Percentiles rank a stretch among this genome's conserved stretches.
Conservation (phyloP, 2,329 filamentous ascomycete species). For the Xenoacremonium recifei region DNA sequence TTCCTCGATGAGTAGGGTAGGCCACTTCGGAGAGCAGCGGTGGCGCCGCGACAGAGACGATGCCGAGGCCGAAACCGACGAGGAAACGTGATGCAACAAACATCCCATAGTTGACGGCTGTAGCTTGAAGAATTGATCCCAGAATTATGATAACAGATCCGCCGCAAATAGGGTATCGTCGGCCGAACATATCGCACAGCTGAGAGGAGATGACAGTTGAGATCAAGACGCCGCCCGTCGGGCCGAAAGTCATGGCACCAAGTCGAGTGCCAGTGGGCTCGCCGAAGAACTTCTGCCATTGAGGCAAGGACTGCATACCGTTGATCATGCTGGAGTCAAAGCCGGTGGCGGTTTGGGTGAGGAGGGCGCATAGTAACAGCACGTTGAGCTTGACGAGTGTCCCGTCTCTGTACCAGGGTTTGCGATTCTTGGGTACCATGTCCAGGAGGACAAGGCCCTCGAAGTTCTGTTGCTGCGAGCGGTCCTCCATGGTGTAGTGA, state of each 20-base stretch:
- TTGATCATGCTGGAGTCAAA: conserved; percentile 5
- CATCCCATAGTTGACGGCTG: conserved; percentile 4
- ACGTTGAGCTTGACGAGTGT: conserved; percentile 13
- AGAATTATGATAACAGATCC: conserved; percentile 8
- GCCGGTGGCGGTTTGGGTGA: conserved; percentile 10
- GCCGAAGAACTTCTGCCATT: conserved; percentile 13
- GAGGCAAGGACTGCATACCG: conserved; percentile 8
- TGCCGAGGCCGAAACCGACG: conserved; percentile 7
- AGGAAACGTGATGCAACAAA: conserved; percentile 9
- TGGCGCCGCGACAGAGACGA: conserved; percentile 7
- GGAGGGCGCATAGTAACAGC: conserved; percentile 5
- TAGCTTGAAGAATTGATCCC: conserved; percentile 7
- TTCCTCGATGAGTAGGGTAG: conserved; percentile 11
- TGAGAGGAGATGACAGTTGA: conserved; percentile 10
- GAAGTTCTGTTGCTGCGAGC: too few relatives aligned
- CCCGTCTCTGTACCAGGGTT: conserved; percentile 14
- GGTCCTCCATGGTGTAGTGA: too few relatives aligned
- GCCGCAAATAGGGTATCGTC: conserved; percentile 9
- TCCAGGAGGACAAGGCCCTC: conserved; percentile 20
- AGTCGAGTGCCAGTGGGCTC: conserved; percentile 13
- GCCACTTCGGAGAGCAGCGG: conserved; percentile 12
- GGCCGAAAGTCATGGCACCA: conserved; percentile 4
- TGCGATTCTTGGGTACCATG: conserved; percentile 10
- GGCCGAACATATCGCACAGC: conserved; percentile 11
- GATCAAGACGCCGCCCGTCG: neutral